Evolutionary conservation across 768 basidiomycete genomes (phyloP), one percentile per base, ranked within the genome.

Genomic region (Tulasnella sp.): DNA sequence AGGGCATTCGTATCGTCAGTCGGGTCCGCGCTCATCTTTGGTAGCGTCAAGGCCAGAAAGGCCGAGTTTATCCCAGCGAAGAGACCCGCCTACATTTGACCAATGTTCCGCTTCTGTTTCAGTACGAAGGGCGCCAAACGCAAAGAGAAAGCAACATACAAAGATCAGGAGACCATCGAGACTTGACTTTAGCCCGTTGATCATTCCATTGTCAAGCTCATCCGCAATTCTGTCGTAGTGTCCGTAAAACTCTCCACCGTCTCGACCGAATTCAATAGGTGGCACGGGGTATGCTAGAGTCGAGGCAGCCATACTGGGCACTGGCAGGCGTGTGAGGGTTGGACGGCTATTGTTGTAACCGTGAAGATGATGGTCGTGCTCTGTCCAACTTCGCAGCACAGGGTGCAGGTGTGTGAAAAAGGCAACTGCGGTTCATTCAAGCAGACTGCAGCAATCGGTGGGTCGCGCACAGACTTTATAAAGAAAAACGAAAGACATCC

Each of bases 21-120:
- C 7, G 73, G 73, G 46, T 74, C 73, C 27, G 73, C 40, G 40
- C 73, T 74, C 73, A 74, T 42, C 14, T 74, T 48, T 34, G 73
- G 73, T 8, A 42, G 46, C 27, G 73, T 42, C 5, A 42, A 27
- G 73, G 46, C 46, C 5, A 74, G 40, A 18, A 74, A 74, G 3
- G 46, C 46, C 24, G 73, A 34, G 39, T 74, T 74, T 27, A 74
- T 48, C 31, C 40, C 73, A 27, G 73, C 40, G 31, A 74, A 74
- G 40, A 74, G 40, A 48, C 73, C 73, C 1, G 73, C 73, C 73
- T 74, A 52, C 52, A n/a, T 24, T 52, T 52, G 21, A 52, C 52
- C 52, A 7, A 68, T 68, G 1, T 68, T 68, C 16, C 62, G 14
- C 36, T 34, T 19, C 10, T 19, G 18, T 16, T 3, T 42, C 19